These are phyloP conservation scores for Xylariaceae sp. DNA, from an alignment of 2,329 filamentous ascomycete genomes.

Conservation along the genomic window DNA sequence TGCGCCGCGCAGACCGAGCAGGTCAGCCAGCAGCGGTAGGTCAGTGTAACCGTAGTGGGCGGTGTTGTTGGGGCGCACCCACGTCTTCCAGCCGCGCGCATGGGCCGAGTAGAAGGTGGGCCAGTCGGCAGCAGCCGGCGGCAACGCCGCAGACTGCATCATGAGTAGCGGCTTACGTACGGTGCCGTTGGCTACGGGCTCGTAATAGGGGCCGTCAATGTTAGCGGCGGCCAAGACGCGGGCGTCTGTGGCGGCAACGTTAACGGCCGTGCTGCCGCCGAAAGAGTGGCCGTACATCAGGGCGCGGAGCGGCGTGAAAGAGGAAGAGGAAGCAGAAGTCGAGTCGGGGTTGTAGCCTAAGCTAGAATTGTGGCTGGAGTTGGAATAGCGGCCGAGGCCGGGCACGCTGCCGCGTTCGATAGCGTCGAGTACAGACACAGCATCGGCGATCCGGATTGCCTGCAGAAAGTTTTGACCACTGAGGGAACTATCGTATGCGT, in stretches of 20 bases:
- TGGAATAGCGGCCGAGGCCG: not conserved
- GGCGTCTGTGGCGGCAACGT: constrained; percentile 4
- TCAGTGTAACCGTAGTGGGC: constrained; percentile 6
- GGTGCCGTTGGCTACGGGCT: not conserved
- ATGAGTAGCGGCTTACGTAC: not conserved
- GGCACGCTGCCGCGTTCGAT: not conserved
- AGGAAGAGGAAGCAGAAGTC: not conserved
- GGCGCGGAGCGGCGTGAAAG: not conserved
- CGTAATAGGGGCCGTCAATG: constrained; percentile 5
- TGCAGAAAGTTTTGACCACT: too few species aligned
- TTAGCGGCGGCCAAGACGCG: constrained; percentile 8
- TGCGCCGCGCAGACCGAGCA: too few species aligned
- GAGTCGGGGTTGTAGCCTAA: too few species aligned
- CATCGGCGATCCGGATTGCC: constrained; percentile 1
- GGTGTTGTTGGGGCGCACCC: not conserved
- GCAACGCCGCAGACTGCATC: not conserved
- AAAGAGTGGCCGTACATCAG: constrained; percentile 8
- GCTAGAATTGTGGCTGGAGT: too few species aligned
- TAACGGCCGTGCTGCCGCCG: constrained; percentile 4
- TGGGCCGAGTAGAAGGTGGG: not conserved
- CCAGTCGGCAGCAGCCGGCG: not conserved
- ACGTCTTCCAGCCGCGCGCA: constrained; percentile 6
- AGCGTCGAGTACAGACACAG: constrained; percentile 6
- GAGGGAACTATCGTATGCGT: not conserved
- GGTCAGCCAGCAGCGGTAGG: constrained; percentile 2